These are phyloP conservation scores for Babesia sp. DNA, from an alignment of 169 alveolate genomes.

Conservation along the genomic window DNA sequence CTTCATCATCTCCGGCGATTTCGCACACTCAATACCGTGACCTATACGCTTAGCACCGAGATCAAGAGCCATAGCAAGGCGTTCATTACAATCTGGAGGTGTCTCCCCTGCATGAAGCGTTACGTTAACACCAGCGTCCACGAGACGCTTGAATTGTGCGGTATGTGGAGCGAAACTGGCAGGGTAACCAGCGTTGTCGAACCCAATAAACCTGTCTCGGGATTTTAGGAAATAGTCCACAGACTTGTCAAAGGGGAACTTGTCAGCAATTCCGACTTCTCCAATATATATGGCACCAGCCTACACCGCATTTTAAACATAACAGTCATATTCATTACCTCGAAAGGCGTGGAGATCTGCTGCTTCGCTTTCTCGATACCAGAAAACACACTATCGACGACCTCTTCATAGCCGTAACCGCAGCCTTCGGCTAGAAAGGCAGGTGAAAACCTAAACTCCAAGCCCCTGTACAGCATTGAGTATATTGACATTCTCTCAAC, in stretches of 20 bases:
- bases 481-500: background rate
- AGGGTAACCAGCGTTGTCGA: conserved; percentile 65
- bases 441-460: conserved; percentile 65
- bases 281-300: conserved; percentile 54
- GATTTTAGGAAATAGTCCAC: conserved; percentile 57
- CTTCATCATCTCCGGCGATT: conserved; percentile 57
- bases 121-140: conserved; percentile 48
- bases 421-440: conserved; percentile 40
- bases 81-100: conserved; percentile 56
- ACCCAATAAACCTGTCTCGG: conserved; percentile 57
- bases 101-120: conserved; percentile 70
- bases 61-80: conserved; percentile 42
- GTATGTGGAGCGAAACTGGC: conserved; percentile 34
- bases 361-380: conserved; percentile 56
- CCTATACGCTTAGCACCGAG: conserved; percentile 63
- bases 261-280: conserved; percentile 25
- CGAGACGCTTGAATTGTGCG: conserved; percentile 46
- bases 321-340: background rate
- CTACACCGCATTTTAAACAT: conserved; percentile 11
- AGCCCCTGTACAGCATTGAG: background rate
- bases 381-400: conserved; percentile 39
- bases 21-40: conserved; percentile 61
- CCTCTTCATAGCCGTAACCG: conserved; percentile 38
- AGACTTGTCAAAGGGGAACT: conserved; percentile 25
- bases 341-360: conserved; percentile 7